phyloP scores from a whole-genome alignment of 2,329 filamentous ascomycete species.

The Ophiostoma angusticollis region DNA sequence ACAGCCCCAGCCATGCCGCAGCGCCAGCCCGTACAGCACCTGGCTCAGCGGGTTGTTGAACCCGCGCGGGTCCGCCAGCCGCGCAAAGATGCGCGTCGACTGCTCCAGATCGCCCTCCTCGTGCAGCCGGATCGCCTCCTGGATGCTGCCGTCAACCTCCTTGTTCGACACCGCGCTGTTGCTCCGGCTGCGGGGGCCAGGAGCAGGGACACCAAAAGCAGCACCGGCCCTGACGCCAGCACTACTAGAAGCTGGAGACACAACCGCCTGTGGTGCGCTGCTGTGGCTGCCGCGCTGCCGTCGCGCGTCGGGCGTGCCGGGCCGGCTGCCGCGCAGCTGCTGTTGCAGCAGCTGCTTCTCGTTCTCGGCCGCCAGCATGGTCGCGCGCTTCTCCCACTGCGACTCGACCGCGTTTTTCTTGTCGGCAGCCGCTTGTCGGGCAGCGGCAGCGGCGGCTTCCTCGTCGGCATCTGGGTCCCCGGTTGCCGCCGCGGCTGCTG shows the following conservation, averaged over 20 bases:
- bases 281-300: neutral
- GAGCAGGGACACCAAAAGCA: conserved; percentile 12
- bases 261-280: neutral
- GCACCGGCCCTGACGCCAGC: conserved; percentile 1
- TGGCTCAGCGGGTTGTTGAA: conserved; percentile 89
- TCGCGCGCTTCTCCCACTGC: conserved; percentile 87
- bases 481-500: neutral
- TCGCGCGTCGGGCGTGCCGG: conserved; percentile 23
- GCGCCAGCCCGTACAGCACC: conserved; percentile 84
- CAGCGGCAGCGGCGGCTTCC: neutral
- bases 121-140: conserved; percentile 89
- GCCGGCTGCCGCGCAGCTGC: conserved; percentile 27
- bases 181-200: conserved; percentile 11
- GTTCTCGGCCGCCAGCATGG: conserved; percentile 62
- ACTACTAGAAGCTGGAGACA: conserved; percentile 17
- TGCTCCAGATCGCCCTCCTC: conserved; percentile 66
- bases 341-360: conserved; percentile 25
- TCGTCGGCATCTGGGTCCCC: conserved; percentile 16
- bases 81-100: conserved; percentile 77
- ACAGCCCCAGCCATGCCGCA: conserved; percentile 93
- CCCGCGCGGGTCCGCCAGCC: conserved; percentile 68
- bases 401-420: conserved; percentile 36
- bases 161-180: conserved; percentile 32
- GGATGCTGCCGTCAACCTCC: conserved; percentile 59
- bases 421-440: neutral